Evolutionary conservation across 2,329 filamentous ascomycete species (phyloP).

Genomic region (Gliomastix tumulicola): DNA sequence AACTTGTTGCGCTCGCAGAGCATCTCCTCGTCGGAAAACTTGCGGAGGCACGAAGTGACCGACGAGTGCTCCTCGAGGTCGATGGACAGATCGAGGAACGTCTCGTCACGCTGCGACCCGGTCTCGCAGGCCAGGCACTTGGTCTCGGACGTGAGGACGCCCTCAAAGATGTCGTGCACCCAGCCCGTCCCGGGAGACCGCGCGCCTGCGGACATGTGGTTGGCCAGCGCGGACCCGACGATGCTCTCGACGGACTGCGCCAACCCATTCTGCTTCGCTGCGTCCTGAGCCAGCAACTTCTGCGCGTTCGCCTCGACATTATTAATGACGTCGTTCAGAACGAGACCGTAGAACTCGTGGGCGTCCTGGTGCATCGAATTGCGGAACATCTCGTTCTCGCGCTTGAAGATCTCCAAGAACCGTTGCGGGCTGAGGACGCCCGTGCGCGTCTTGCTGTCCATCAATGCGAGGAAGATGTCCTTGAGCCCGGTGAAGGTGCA

Average conservation of each 20-base stretch:
- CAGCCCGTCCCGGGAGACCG: slow-evolving; percentile 62
- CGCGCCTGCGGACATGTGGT: background rate
- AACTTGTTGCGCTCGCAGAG: slow-evolving; percentile 98
- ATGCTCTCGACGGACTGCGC: slow-evolving; percentile 16
- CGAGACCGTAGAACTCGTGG: slow-evolving; percentile 90
- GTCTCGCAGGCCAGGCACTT: slow-evolving; percentile 96
- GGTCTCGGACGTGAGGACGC: slow-evolving; percentile 89
- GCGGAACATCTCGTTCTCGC: slow-evolving; percentile 95
- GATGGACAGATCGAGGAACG: slow-evolving; percentile 91
- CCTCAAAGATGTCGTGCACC: slow-evolving; percentile 97
- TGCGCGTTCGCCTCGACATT: slow-evolving; percentile 87
- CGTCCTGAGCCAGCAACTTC: slow-evolving; percentile 45
- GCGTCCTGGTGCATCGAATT: slow-evolving; percentile 98
- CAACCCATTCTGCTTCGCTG: slow-evolving; percentile 1
- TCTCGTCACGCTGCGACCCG: slow-evolving; percentile 88
- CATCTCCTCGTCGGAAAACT: slow-evolving; percentile 98
- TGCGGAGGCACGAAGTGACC: slow-evolving; percentile 87
- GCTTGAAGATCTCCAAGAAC: slow-evolving; percentile 87
- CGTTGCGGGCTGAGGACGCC: slow-evolving; percentile 88
- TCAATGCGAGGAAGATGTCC: slow-evolving; percentile 90
- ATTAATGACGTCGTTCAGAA: slow-evolving; percentile 92
- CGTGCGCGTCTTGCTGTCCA: slow-evolving; percentile 72
- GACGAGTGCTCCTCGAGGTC: slow-evolving; percentile 94
- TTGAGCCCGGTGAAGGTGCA: slow-evolving; percentile 91
- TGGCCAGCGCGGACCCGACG: slow-evolving; percentile 14